Conservation (phyloP, 164 flowering plant genomes). For the Stephania cephalantha region DNA sequence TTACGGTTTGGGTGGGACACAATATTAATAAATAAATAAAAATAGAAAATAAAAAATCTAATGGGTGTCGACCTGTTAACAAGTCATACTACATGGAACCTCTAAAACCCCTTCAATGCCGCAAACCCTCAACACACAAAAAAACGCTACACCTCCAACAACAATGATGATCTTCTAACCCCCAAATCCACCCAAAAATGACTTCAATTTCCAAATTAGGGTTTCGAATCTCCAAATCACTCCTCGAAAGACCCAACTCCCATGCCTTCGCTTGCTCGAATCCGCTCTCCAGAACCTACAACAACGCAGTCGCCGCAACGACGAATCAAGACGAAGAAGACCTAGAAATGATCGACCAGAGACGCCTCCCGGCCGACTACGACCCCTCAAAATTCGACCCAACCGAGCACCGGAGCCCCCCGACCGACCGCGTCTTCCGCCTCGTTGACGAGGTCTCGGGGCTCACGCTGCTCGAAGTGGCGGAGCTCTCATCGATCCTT, state of each 20-base stretch:
- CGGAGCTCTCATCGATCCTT: constrained; percentile 52
- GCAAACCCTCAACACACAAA: too few relatives aligned
- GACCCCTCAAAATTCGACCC: constrained; percentile 84
- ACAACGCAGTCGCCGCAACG: constrained; percentile 35
- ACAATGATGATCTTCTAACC: neutral
- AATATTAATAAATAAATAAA: too few relatives aligned
- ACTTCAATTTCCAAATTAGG: constrained; percentile 42
- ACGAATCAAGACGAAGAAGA: constrained; percentile 50
- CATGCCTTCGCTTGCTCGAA: constrained; percentile 6
- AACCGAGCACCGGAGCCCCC: constrained; percentile 84
- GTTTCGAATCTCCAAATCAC: constrained; percentile 28
- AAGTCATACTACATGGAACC: too few relatives aligned
- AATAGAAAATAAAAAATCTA: too few relatives aligned
- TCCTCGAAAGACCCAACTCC: constrained; percentile 13
- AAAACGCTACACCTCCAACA: too few relatives aligned
- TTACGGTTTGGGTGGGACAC: too few relatives aligned
- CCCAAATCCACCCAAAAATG: constrained; percentile 27
- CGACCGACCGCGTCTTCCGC: constrained; percentile 70
- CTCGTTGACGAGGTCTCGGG: constrained; percentile 77
- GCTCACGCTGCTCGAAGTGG: constrained; percentile 53
- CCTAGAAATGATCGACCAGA: constrained; percentile 59
- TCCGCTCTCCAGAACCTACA: constrained; percentile 22
- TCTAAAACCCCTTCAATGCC: too few relatives aligned
- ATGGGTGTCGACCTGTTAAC: too few relatives aligned
- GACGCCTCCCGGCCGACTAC: constrained; percentile 83